phyloP scores from a whole-genome alignment of 2,329 filamentous ascomycete genomes.

The Zymoseptoria ardabiliae region DNA sequence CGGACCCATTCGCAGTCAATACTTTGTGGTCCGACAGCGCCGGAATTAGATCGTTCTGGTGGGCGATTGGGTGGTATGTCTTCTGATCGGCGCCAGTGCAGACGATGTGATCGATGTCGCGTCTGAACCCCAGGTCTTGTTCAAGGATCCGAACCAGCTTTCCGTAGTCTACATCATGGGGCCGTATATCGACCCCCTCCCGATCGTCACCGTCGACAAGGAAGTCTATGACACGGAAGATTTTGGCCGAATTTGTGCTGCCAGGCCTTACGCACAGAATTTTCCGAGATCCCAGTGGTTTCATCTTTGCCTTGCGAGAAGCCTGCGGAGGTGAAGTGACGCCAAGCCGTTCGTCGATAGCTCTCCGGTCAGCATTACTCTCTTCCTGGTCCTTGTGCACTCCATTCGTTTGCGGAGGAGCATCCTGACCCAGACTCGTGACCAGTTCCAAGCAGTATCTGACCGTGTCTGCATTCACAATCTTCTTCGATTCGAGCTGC shows the following conservation, averaged over 20 bases:
- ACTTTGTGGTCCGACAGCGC: slow-evolving; percentile 1
- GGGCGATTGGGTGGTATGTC: slow-evolving; percentile 3
- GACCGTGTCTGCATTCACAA: slow-evolving; percentile 8
- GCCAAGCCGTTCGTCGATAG: slow-evolving; percentile 1
- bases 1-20: background rate
- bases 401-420: background rate
- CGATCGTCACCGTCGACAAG: slow-evolving; percentile 4
- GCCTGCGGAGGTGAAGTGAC: background rate
- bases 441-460: slow-evolving; percentile 12
- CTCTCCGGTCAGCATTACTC: background rate
- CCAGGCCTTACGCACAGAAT: slow-evolving; percentile 7
- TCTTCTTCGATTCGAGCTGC: slow-evolving; percentile 19
- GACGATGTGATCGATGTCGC: slow-evolving; percentile 8
- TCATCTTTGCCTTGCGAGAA: background rate
- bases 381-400: background rate
- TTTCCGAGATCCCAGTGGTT: slow-evolving; percentile 6
- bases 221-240: slow-evolving; percentile 3
- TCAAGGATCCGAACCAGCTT: slow-evolving; percentile 8
- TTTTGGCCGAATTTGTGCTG: background rate
- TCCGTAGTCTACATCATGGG: slow-evolving; percentile 9
- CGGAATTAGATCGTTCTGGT: slow-evolving; percentile 6
- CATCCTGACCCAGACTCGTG: background rate
- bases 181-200: slow-evolving; percentile 5
- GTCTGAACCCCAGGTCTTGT: slow-evolving; percentile 3
- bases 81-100: slow-evolving; percentile 3